Evolutionary conservation across 139 green algal species (phyloP), one percentile per base, ranked within the genome.

Genomic region (Tetraselmis striata): DNA sequence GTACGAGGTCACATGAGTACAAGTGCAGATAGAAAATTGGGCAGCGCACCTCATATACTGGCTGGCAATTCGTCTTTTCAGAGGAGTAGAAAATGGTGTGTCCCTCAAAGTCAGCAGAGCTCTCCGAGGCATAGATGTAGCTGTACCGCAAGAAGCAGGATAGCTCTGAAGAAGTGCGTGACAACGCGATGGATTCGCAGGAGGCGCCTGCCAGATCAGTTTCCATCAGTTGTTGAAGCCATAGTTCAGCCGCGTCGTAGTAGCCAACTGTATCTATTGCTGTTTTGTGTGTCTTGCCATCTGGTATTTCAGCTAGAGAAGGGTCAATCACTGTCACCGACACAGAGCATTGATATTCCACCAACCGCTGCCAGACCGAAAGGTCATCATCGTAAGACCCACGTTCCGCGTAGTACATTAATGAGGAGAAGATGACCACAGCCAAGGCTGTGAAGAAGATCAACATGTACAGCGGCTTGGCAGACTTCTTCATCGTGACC

Each of bases 321-420:
- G 74, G 26, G 25, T 29, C 74, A 2, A 77, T 29, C 29, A 29
- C 76, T 5, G 28, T 22, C 28, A 79, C 76, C 76, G 28, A 28
- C 2, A 25, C 76, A 22, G 76, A 23, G 27, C 76, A 79, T 5
- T 18, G 45, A 18, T 67, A 67, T 18, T 67, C 45, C 45, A 67
- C 5, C 45, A 25, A 25, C 11, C 45, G 28, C 28, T 45, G n/a
- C 79, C 80, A 84, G 18, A 82, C 26, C 1, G 31, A n/a, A 1
- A 75, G 31, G 27, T 84, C 75, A 22, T 74, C 28, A 74, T 85
- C 78, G 74, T 84, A 88, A 1, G 27, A 32, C 25, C 84, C 84
- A 1, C 81, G 77, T 81, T 87, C 84, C 24, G n/a, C 29, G 80
- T 81, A 87, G 77, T 84, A 87, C n/a, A 87, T 84, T 1, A 83